Base-by-base conservation (phyloP, 306 rosid genomes). In the Quercus glauca region DNA sequence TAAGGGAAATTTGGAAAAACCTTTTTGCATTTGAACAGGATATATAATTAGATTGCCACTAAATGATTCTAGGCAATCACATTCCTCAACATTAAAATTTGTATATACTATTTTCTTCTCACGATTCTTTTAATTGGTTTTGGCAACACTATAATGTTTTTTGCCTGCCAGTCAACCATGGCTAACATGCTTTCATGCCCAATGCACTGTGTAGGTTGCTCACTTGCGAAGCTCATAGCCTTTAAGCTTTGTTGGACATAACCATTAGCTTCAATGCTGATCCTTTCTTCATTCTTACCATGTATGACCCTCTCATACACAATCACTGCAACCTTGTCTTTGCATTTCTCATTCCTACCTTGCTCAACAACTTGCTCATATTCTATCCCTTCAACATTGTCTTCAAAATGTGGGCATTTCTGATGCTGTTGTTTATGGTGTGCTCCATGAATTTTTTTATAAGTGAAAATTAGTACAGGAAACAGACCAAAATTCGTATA, bases 381-480 rank as follows among this genome's bases (percentile, higher is more conserved):
- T 74, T 84, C 87, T 0, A 83, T 59, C 73, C 82, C 88, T 41
- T 83, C 83, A 51, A 87, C 89, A 29, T 69, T 82, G 73, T 85
- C 87, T 2, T 43, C 72, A 5, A 31, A 33, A 45, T 78, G 85
- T 0, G 91, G 86, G 57, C 2, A 15, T 41, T 17, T 20, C 28
- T 4, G 68, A 77, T 61, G 76, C 61, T 55, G 76, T n/a, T 5
- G 71, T 45, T 33, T 19, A 69, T 3, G 14, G 28, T 6, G 25
- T 1, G 79, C 45, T 0, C 56, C 65, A 3, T 33, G 55, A 0
- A 63, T 75, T 5, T 83, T 87, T 76, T 83, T 84, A 7, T 73
- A 55, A 6, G 52, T 59, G 7, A 49, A 37, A 37, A 37, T 7
- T 7, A 37, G 45, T 7, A 37, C 2, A 7, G 45, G 45, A 37